phyloP scores from a whole-genome alignment of 352 stramenopile genomes.

The Pilasporangium apinafurcum region DNA sequence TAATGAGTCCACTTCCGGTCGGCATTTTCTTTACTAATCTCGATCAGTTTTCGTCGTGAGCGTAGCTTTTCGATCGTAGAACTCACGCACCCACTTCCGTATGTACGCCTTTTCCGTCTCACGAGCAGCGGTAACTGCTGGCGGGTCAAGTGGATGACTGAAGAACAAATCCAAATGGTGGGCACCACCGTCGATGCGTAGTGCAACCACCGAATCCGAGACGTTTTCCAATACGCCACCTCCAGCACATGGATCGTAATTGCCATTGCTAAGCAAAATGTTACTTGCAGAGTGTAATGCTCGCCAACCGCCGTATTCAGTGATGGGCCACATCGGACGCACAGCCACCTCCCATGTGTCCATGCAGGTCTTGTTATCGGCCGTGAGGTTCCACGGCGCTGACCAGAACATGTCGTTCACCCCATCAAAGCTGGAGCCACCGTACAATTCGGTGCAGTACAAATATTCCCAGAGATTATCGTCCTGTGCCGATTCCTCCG shows the following conservation, averaged over 20 bases:
- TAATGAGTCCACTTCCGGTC: no score
- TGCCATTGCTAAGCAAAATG: conserved; percentile 89
- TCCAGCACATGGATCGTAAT: conserved; percentile 80
- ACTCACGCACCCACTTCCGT: no score
- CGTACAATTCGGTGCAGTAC: conserved; percentile 40
- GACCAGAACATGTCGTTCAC: conserved; percentile 68
- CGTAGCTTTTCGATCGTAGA: no score
- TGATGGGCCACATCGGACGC: conserved; percentile 24
- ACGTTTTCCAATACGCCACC: conserved; percentile 55
- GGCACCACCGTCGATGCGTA: no score
- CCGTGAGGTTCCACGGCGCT: conserved; percentile 19
- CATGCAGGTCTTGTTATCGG: conserved; percentile 30
- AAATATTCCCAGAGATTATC: conserved; percentile 43
- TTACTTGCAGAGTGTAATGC: conserved; percentile 48
- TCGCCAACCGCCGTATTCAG: conserved; percentile 31
- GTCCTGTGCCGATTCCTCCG: conserved; percentile 13
- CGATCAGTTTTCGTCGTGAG: no score
- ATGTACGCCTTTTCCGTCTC: no score
- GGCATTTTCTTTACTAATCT: no score
- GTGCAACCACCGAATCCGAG: conserved; percentile 31
- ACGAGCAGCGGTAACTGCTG: no score
- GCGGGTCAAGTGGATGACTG: no score
- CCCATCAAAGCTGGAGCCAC: conserved; percentile 32
- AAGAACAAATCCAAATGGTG: no score
- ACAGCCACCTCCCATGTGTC: conserved; percentile 31